Evolutionary conservation across 2,329 filamentous ascomycete genomes (phyloP).

Genomic region (Microthyrium microscopicum): DNA sequence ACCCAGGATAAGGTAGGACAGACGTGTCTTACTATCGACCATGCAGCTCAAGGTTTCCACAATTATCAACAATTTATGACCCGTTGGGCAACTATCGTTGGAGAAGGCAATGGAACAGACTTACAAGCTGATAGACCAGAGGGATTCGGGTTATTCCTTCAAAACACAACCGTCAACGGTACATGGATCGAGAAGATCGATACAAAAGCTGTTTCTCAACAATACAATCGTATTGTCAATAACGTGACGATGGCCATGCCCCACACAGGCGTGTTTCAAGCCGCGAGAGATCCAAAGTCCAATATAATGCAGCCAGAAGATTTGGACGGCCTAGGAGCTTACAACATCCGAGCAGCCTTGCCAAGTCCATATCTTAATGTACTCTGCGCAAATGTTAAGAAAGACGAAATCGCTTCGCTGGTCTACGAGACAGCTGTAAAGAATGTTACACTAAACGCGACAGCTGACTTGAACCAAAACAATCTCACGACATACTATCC

Average conservation of each 20-base stretch:
- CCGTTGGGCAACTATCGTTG: constrained; percentile 35
- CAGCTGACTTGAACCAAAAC: constrained; percentile 4
- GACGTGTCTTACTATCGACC: constrained; percentile 52
- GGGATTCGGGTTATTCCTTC: constrained; percentile 47
- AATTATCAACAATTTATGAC: constrained; percentile 48
- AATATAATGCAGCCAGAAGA: constrained; percentile 51
- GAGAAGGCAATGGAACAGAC: constrained; percentile 26
- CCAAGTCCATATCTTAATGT: constrained; percentile 57
- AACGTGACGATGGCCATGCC: constrained; percentile 67
- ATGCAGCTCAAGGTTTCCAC: constrained; percentile 52
- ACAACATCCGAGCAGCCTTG: constrained; percentile 50
- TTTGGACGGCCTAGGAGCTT: constrained; percentile 47
- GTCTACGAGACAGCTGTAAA: constrained; percentile 35
- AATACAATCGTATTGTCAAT: constrained; percentile 44
- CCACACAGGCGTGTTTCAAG: constrained; percentile 50
- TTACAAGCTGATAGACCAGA: constrained; percentile 35
- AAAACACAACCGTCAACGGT: constrained; percentile 55
- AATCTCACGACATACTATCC: not conserved
- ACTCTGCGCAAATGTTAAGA: constrained; percentile 50
- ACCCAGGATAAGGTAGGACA: constrained; percentile 13
- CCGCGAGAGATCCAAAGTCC: constrained; percentile 45
- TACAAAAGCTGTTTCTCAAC: constrained; percentile 32
- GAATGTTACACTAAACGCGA: constrained; percentile 4
- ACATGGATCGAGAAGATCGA: constrained; percentile 51
- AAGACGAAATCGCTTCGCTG: constrained; percentile 43